These are phyloP conservation scores for Escovopsis weberi DNA, from an alignment of 2,329 filamentous ascomycete genomes.

Conservation along the genomic window DNA sequence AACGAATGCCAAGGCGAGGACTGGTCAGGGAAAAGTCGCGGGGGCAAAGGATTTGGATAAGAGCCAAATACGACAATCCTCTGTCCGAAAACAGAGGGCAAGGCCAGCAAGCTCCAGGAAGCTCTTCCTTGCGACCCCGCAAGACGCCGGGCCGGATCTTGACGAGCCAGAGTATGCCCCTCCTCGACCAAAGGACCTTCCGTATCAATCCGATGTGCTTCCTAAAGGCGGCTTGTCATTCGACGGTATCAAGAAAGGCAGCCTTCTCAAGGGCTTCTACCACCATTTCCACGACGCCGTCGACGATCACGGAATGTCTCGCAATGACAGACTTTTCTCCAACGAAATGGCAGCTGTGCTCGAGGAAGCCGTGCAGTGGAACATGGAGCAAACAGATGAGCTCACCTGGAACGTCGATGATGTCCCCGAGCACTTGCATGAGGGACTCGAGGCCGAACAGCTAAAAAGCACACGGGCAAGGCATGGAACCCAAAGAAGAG, in stretches of 20 bases:
- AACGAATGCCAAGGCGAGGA: constrained; percentile 76
- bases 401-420: constrained; percentile 46
- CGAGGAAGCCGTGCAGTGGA: constrained; percentile 48
- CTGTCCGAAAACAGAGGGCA: constrained; percentile 45
- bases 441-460: neutral
- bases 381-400: constrained; percentile 50
- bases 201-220: constrained; percentile 56
- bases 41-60: constrained; percentile 50
- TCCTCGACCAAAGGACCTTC: constrained; percentile 50
- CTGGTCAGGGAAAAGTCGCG: constrained; percentile 51
- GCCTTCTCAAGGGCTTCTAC: constrained; percentile 47
- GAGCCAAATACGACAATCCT: constrained; percentile 44
- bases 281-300: constrained; percentile 45
- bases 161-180: constrained; percentile 86
- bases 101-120: constrained; percentile 43
- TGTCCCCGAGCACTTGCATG: constrained; percentile 25
- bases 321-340: constrained; percentile 45
- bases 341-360: constrained; percentile 35
- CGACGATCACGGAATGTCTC: constrained; percentile 52
- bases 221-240: constrained; percentile 42
- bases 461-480: neutral
- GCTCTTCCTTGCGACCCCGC: constrained; percentile 46
- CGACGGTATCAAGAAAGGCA: constrained; percentile 41
- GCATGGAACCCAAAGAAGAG: constrained; percentile 6
- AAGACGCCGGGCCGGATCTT: constrained; percentile 31